Evolutionary conservation across 2,329 filamentous ascomycete genomes (phyloP).

Genomic region (Cercospora citrullina): DNA sequence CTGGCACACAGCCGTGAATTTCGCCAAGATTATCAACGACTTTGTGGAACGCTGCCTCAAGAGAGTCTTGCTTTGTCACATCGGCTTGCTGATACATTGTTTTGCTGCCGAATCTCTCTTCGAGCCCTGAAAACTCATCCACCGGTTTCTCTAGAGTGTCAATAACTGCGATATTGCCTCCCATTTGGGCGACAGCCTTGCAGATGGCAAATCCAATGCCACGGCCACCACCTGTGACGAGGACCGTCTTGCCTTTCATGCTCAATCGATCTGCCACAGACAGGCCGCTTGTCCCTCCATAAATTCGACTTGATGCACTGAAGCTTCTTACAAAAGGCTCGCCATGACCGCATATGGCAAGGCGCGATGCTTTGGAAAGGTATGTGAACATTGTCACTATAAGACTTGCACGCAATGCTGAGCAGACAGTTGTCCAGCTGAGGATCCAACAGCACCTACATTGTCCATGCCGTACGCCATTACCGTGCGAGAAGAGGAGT

Average conservation of each 20-base stretch:
- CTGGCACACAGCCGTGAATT: constrained; percentile 29
- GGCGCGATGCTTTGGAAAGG: not conserved
- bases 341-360: not conserved
- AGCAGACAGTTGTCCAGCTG: not conserved
- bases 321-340: not conserved
- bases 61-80: constrained; percentile 9
- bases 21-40: constrained; percentile 14
- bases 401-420: not conserved
- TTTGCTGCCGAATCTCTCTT: constrained; percentile 4
- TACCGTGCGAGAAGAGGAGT: not conserved
- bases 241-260: constrained; percentile 38
- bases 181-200: constrained; percentile 10
- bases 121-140: constrained; percentile 4
- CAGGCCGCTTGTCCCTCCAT: not conserved
- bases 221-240: constrained; percentile 46
- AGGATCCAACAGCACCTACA: not conserved
- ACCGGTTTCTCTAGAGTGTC: not conserved
- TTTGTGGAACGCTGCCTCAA: constrained; percentile 10
- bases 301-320: not conserved
- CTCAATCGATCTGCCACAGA: constrained; percentile 31
- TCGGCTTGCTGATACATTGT: constrained; percentile 17
- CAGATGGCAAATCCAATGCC: constrained; percentile 42
- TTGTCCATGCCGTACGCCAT: not conserved
- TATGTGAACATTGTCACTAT: not conserved
- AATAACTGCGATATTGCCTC: constrained; percentile 12